Evolutionary conservation across 2,329 filamentous ascomycete genomes (phyloP).

Genomic region (Nothomitra cinnamomea): DNA sequence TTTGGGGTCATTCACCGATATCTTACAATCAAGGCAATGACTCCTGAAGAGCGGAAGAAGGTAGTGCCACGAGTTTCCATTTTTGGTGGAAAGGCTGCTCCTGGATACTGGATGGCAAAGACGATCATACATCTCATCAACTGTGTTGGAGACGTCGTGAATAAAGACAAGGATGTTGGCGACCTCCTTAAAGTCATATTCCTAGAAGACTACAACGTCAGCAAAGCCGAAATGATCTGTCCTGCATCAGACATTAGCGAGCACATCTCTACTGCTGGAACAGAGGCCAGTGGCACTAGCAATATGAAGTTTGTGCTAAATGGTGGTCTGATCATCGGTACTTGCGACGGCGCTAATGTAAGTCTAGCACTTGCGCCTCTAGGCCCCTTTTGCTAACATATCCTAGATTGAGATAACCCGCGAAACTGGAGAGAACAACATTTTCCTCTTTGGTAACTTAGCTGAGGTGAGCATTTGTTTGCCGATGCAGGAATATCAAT

Average conservation of each 20-base stretch:
- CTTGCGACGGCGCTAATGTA: slow-evolving; percentile 93
- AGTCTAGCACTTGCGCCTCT: slow-evolving; percentile 21
- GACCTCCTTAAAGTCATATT: slow-evolving; percentile 95
- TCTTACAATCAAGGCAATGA: slow-evolving; percentile 72
- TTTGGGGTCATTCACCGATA: slow-evolving; percentile 96
- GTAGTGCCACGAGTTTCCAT: slow-evolving; percentile 77
- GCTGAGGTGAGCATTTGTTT: slow-evolving; percentile 37
- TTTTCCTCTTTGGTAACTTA: slow-evolving; percentile 94
- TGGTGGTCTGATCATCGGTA: slow-evolving; percentile 91
- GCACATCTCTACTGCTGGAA: slow-evolving; percentile 95
- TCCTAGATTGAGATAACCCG: slow-evolving; percentile 83
- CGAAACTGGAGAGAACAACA: slow-evolving; percentile 90
- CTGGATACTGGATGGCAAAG: slow-evolving; percentile 99
- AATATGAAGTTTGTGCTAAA: slow-evolving; percentile 99
- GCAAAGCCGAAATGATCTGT: slow-evolving; percentile 93
- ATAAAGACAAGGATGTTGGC: slow-evolving; percentile 80
- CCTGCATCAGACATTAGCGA: slow-evolving; percentile 94
- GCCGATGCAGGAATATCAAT: not conserved
- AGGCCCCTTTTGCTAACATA: slow-evolving; percentile 1
- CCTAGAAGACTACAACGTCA: slow-evolving; percentile 96
- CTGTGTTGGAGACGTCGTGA: slow-evolving; percentile 74
- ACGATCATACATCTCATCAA: slow-evolving; percentile 96
- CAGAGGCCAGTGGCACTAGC: slow-evolving; percentile 72
- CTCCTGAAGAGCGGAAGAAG: slow-evolving; percentile 70
- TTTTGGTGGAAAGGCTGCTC: slow-evolving; percentile 94